These are phyloP conservation scores for Penicillium frequentans DNA, from an alignment of 2,329 filamentous ascomycete species.

Conservation along the genomic window DNA sequence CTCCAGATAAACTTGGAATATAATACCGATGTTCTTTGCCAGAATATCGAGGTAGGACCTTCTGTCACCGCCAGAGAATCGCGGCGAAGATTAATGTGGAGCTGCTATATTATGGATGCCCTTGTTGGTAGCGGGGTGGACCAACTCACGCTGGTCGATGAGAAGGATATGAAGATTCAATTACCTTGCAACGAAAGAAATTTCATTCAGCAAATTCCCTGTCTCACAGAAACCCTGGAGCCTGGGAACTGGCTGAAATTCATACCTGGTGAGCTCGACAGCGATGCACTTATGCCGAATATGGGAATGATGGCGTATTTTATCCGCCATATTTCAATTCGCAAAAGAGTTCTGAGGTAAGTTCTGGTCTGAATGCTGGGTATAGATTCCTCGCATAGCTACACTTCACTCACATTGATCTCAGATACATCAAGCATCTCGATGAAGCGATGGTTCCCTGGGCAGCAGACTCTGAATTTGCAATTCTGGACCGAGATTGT, in stretches of 20 bases:
- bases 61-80: slow-evolving; percentile 27
- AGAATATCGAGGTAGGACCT: slow-evolving; percentile 15
- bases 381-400: not conserved
- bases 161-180: slow-evolving; percentile 33
- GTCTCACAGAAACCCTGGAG: slow-evolving; percentile 28
- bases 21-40: slow-evolving; percentile 30
- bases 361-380: not conserved
- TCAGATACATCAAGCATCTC: slow-evolving; percentile 24
- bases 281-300: slow-evolving; percentile 11
- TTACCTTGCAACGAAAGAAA: slow-evolving; percentile 32
- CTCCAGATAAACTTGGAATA: slow-evolving; percentile 35
- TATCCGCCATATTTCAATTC: slow-evolving; percentile 21
- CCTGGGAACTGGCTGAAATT: slow-evolving; percentile 18
- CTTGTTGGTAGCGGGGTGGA: slow-evolving; percentile 32
- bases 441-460: slow-evolving; percentile 23
- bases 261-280: slow-evolving; percentile 10
- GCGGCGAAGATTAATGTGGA: slow-evolving; percentile 32
- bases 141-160: slow-evolving; percentile 30
- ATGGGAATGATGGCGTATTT: slow-evolving; percentile 25
- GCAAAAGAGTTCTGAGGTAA: slow-evolving; percentile 20
- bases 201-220: slow-evolving; percentile 29
- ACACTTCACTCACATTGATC: not conserved
- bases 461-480: slow-evolving; percentile 19
- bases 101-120: slow-evolving; percentile 31
- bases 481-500: slow-evolving; percentile 18